A percentile compares a stretch with the other conserved stretches of the same genome.
Evolutionary conservation across 768 basidiomycete genomes (phyloP).

Genomic region (Auricularia heimuer): DNA sequence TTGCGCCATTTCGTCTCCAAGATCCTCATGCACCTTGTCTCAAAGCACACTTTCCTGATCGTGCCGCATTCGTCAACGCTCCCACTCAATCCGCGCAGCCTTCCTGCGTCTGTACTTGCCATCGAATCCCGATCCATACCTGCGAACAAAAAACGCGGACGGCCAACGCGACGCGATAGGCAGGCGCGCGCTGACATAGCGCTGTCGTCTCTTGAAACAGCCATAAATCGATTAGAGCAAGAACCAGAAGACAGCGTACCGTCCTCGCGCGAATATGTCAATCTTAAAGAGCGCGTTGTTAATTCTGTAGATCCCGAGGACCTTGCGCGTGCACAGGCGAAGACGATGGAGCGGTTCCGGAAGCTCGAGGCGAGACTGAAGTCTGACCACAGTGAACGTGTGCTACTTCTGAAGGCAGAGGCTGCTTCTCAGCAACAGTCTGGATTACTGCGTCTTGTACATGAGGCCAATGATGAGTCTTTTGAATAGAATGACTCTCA

Average conservation of each 20-base stretch:
- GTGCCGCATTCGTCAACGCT: constrained; percentile 42
- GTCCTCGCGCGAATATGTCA: not conserved
- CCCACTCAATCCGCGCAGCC: constrained; percentile 48
- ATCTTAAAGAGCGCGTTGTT: not conserved
- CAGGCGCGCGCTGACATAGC: constrained; percentile 42
- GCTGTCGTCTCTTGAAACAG: constrained; percentile 35
- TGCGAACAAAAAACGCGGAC: constrained; percentile 45
- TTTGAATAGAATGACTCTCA: not conserved
- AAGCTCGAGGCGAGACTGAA: not conserved
- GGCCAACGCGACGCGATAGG: constrained; percentile 54
- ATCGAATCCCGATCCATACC: constrained; percentile 8
- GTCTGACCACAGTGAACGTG: not conserved
- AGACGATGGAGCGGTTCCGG: not conserved
- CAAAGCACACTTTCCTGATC: constrained; percentile 45
- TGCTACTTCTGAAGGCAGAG: not conserved
- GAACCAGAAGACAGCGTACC: not conserved
- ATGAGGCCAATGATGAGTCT: not conserved
- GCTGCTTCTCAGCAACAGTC: not conserved
- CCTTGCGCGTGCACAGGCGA: not conserved
- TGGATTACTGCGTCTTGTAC: not conserved
- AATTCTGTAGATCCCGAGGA: not conserved
- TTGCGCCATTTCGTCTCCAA: constrained; percentile 43
- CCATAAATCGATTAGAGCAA: not conserved
- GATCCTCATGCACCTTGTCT: constrained; percentile 38
- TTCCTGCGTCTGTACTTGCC: constrained; percentile 32